phyloP scores from a whole-genome alignment of 148 eudicot genomes.

The Diospyros kaki region DNA sequence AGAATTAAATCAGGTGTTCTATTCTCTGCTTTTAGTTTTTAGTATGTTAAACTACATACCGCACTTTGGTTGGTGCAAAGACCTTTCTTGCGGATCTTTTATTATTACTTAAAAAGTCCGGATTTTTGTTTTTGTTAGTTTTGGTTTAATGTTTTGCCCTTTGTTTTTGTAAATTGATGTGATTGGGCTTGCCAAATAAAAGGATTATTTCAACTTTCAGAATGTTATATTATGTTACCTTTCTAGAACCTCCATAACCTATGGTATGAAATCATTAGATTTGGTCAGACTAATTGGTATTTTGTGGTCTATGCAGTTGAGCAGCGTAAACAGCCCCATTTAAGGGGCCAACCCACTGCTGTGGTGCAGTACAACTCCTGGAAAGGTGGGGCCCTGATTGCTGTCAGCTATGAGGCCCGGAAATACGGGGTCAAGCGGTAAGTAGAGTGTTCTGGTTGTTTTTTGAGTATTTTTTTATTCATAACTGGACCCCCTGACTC shows the following conservation, averaged over 20 bases:
- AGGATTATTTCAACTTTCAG: not conserved
- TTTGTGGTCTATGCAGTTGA: conserved; percentile 45
- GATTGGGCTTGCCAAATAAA: not conserved
- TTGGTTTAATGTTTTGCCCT: not conserved
- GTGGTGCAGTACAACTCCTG: conserved; percentile 93
- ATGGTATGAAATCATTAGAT: not conserved
- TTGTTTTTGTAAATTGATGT: not conserved
- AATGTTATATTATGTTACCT: not conserved
- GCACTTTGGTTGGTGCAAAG: not conserved
- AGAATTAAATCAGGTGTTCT: too few species aligned
- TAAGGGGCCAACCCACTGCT: conserved; percentile 86
- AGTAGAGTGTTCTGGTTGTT: not conserved
- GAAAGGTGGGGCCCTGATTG: conserved; percentile 95
- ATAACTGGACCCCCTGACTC: conserved; percentile 10
- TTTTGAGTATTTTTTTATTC: not conserved
- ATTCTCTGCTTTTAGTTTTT: too few species aligned
- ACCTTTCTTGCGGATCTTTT: not conserved
- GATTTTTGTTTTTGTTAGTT: not conserved
- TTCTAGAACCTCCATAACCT: not conserved
- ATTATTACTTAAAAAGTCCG: not conserved
- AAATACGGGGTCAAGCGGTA: conserved; percentile 90
- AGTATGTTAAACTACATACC: too few species aligned
- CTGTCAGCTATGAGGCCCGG: conserved; percentile 94
- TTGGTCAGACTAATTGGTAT: conserved; percentile 5
- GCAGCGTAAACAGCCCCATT: conserved; percentile 71